These are phyloP conservation scores for Gossypium aridum DNA, from an alignment of 441 rosid genomes.

Conservation along the genomic window DNA sequence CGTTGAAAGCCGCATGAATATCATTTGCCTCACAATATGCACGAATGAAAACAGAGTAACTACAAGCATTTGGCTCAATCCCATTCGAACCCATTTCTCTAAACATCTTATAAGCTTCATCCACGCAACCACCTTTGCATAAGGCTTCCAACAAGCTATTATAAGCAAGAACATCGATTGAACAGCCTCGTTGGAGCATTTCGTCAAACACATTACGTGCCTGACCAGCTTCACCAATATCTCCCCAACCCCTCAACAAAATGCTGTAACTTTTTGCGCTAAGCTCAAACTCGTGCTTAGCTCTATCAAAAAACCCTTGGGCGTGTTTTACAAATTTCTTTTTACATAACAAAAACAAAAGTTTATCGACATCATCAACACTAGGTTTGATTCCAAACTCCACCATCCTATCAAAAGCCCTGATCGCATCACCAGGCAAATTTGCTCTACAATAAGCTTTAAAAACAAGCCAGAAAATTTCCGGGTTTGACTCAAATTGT, in stretches of 20 bases:
- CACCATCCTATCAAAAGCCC: conserved; percentile 70
- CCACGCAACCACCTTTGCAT: conserved; percentile 60
- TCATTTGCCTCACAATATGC: conserved; percentile 58
- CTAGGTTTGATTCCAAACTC: conserved; percentile 76
- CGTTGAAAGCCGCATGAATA: conserved; percentile 57
- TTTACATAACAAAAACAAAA: conserved; percentile 61
- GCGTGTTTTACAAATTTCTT: conserved; percentile 61
- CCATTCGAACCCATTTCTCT: conserved; percentile 47
- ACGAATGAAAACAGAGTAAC: conserved; percentile 58
- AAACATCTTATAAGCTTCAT: conserved; percentile 60
- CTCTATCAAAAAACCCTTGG: conserved; percentile 44
- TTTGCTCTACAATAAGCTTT: conserved; percentile 71
- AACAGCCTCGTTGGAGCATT: conserved; percentile 42
- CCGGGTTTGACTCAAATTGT: conserved; percentile 34
- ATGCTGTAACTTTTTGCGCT: conserved; percentile 59
- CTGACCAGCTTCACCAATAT: conserved; percentile 28
- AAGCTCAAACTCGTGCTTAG: conserved; percentile 32
- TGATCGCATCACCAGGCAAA: conserved; percentile 62
- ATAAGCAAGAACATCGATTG: conserved; percentile 56
- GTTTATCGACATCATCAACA: conserved; percentile 56
- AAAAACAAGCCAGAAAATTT: conserved; percentile 67
- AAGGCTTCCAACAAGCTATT: conserved; percentile 67
- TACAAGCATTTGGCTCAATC: conserved; percentile 57
- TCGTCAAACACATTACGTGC: conserved; percentile 83
- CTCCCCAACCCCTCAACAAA: conserved; percentile 63